Conservation (phyloP, 2,329 filamentous ascomycete genomes). For the Cladobotryum protrusum region DNA sequence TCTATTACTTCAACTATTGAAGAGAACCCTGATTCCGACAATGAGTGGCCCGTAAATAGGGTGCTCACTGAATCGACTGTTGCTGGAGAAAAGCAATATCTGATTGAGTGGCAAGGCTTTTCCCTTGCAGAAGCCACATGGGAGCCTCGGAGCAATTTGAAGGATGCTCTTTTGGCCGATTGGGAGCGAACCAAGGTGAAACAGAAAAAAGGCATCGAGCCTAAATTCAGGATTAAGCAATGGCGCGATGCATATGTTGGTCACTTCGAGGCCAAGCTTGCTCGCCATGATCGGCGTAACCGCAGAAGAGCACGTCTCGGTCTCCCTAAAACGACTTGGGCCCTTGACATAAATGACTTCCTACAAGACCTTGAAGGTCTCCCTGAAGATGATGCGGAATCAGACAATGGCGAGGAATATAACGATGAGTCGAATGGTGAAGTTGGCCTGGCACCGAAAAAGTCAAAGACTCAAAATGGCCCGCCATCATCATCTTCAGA, state of each 20-base stretch:
- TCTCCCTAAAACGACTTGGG: constrained; percentile 20
- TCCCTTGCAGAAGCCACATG: constrained; percentile 35
- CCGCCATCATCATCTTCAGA: background rate
- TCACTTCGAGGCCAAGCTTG: constrained; percentile 23
- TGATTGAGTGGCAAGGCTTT: constrained; percentile 34
- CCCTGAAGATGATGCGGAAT: background rate
- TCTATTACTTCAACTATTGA: constrained; percentile 30
- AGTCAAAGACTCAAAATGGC: background rate
- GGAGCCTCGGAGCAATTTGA: constrained; percentile 44
- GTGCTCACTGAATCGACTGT: constrained; percentile 43
- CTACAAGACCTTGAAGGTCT: constrained; percentile 1
- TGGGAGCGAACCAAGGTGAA: constrained; percentile 39
- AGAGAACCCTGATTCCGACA: constrained; percentile 29
- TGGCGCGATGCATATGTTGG: constrained; percentile 30
- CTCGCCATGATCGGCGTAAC: constrained; percentile 39
- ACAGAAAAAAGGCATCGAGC: constrained; percentile 24
- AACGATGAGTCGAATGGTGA: background rate
- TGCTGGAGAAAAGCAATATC: constrained; percentile 22
- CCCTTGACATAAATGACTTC: constrained; percentile 17
- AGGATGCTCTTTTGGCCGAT: constrained; percentile 28
- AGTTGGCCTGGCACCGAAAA: background rate
- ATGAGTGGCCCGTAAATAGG: constrained; percentile 45
- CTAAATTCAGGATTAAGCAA: constrained; percentile 32
- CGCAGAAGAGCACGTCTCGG: constrained; percentile 35
- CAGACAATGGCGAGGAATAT: background rate